A percentile compares a stretch with the other conserved stretches of the same genome.
Evolutionary conservation across 2,329 filamentous ascomycete genomes (phyloP).

Genomic region (Rugonectria rugulosa): DNA sequence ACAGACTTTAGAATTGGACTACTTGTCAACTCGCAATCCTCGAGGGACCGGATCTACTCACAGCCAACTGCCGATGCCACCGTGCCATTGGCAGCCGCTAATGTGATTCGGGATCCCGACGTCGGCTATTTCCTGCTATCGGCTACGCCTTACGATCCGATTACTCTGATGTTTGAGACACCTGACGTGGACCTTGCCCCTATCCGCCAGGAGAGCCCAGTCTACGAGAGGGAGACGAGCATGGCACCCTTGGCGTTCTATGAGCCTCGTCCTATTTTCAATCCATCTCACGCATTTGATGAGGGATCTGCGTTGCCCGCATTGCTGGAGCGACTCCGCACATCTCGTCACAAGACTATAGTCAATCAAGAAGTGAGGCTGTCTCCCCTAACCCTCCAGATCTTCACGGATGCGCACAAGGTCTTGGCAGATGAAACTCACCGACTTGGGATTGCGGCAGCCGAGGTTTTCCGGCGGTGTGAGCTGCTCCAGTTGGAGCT

Average conservation of each 20-base stretch:
- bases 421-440: conserved; percentile 74
- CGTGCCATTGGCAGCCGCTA: conserved; percentile 61
- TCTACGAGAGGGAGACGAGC: conserved; percentile 51
- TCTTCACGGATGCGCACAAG: conserved; percentile 77
- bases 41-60: conserved; percentile 65
- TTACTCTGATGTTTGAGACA: conserved; percentile 66
- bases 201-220: conserved; percentile 52
- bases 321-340: conserved; percentile 64
- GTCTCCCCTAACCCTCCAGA: conserved; percentile 73
- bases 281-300: conserved; percentile 68
- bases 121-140: conserved; percentile 70
- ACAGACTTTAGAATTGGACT: conserved; percentile 69
- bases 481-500: conserved; percentile 73
- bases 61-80: conserved; percentile 56
- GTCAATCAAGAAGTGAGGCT: conserved; percentile 74
- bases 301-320: conserved; percentile 62
- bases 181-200: conserved; percentile 60
- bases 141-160: conserved; percentile 63
- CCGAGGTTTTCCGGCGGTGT: conserved; percentile 76
- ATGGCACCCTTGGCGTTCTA: conserved; percentile 60
- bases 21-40: conserved; percentile 65
- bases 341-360: conserved; percentile 66
- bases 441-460: conserved; percentile 71
- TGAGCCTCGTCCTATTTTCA: conserved; percentile 72
- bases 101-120: conserved; percentile 66